Percentiles rank a stretch among this genome's conserved stretches.
Evolutionary conservation across 305 asterid genomes (phyloP).

Genomic region (Plantago lanceolata): DNA sequence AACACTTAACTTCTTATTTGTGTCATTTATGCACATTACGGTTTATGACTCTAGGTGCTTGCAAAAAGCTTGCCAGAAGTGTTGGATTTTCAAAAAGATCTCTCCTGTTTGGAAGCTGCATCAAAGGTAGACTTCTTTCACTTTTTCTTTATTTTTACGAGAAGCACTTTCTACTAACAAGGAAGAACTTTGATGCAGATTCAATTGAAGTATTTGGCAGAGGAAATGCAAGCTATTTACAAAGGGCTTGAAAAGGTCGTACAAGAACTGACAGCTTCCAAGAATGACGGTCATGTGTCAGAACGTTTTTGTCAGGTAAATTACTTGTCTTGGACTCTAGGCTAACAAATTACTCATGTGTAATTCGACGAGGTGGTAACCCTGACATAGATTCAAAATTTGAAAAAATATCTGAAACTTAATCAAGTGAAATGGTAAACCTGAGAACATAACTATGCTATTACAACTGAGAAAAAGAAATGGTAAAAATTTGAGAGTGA

Average conservation of each 20-base stretch:
- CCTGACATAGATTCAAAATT: too few relatives aligned
- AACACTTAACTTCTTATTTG: not conserved
- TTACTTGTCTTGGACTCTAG: conserved; percentile 9
- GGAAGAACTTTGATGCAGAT: conserved; percentile 42
- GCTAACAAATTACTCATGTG: conserved; percentile 1
- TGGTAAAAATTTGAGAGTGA: too few relatives aligned
- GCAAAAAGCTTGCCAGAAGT: conserved; percentile 76
- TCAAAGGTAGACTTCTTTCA: conserved; percentile 45
- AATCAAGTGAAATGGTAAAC: too few relatives aligned
- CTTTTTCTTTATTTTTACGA: conserved; percentile 4
- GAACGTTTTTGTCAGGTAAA: conserved; percentile 60
- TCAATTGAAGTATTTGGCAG: conserved; percentile 77
- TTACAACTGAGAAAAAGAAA: too few relatives aligned
- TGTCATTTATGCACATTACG: conserved; percentile 6
- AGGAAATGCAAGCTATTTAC: conserved; percentile 80
- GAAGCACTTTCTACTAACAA: conserved; percentile 20
- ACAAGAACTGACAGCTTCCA: conserved; percentile 65
- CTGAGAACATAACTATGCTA: too few relatives aligned
- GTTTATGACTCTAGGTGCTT: conserved; percentile 47
- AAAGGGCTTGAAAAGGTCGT: conserved; percentile 74
- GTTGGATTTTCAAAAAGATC: conserved; percentile 62
- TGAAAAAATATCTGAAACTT: too few relatives aligned
- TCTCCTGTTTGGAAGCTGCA: conserved; percentile 66
- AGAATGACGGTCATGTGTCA: conserved; percentile 66
- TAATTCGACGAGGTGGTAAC: not conserved